Percentiles rank a stretch among this genome's conserved stretches.
phyloP scores from a whole-genome alignment of 2,329 filamentous ascomycete species.

The Apiospora aurea region DNA sequence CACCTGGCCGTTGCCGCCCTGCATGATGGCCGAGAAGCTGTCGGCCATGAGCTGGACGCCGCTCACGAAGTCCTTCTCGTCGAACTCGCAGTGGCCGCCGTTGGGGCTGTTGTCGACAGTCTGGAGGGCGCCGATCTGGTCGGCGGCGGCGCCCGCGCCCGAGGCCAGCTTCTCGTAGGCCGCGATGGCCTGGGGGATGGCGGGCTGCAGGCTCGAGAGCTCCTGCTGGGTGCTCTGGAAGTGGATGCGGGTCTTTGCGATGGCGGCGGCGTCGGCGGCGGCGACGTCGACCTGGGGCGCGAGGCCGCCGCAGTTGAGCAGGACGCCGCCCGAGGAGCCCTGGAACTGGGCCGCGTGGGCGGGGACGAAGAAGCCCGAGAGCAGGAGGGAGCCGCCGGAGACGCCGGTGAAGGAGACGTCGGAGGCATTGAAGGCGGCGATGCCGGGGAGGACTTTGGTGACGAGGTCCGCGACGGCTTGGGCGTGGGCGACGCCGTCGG shows the following conservation, averaged over 20 bases:
- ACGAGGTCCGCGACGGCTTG: conserved; percentile 63
- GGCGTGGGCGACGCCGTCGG: conserved; percentile 62
- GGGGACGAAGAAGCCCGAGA: conserved; percentile 65
- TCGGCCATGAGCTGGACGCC: conserved; percentile 64
- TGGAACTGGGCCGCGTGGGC: conserved; percentile 59
- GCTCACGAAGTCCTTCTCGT: conserved; percentile 59
- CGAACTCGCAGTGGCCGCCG: conserved; percentile 66
- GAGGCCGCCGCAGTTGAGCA: conserved; percentile 63
- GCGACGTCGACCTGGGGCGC: conserved; percentile 58
- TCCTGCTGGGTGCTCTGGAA: conserved; percentile 63
- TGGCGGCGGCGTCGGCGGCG: conserved; percentile 48
- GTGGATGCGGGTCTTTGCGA: conserved; percentile 58
- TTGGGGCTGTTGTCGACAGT: conserved; percentile 63
- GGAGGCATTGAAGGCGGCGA: conserved; percentile 59
- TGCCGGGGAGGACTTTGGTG: conserved; percentile 54
- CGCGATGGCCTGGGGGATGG: conserved; percentile 57
- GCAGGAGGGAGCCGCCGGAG: conserved; percentile 59
- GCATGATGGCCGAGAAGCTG: conserved; percentile 60
- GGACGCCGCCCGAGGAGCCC: conserved; percentile 52
- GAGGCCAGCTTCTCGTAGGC: conserved; percentile 59
- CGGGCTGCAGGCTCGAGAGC: conserved; percentile 54
- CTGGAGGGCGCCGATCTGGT: conserved; percentile 57
- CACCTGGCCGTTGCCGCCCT: conserved; percentile 57
- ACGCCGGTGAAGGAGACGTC: conserved; percentile 66
- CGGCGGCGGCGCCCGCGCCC: conserved; percentile 49